Base-by-base conservation (phyloP, 148 eudicot species). In the Rhododendron kiyosumense region DNA sequence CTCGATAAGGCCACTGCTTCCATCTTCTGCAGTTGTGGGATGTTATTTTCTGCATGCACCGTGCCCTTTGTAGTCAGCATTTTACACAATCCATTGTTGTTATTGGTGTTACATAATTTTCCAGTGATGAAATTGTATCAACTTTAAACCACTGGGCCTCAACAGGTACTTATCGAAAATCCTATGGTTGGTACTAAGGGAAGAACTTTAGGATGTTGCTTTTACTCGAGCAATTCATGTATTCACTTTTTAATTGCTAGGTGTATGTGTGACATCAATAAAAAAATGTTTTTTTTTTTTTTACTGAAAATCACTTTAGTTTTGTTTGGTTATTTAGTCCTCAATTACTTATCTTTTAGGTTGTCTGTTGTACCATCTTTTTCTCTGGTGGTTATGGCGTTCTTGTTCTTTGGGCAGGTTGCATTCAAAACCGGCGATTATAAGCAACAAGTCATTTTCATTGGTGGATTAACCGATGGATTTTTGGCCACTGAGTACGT, bases 401-500 rank as follows among this genome's bases (percentile, higher is more conserved):
- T 81, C 59, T 79, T 73, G 75, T 34, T 84, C 46, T 61, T 85
- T 61, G 76, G 82, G 84, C 96, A 97, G 99, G 96, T 97, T 88
- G 99, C 98, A 61, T 97, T 97, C 78, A 95, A 89, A 88, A 95
- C 95, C 18, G 98, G 98, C 81, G 94, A 97, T 75, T 93, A 89
- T 90, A 95, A 93, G 87, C 98, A 93, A 84, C 98, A 95, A 86
- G 98, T 95, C 85, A 89, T 97, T 83, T 97, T 97, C 85, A 91
- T 97, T 88, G 98, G 98, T 84, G 99, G 99, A 85, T 84, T 95
- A 85, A 93, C 96, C 74, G 98, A 97, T 85, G 99, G 99, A 14
- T 94, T 97, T 86, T 94, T 97, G 94, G 99, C 99, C 78, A 94
- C 99, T 32, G 95, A 97, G 99, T 97, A 97, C 75, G 98, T 92